Evolutionary conservation across 106 monocot species (phyloP).

Genomic region (Posidonia australis): DNA sequence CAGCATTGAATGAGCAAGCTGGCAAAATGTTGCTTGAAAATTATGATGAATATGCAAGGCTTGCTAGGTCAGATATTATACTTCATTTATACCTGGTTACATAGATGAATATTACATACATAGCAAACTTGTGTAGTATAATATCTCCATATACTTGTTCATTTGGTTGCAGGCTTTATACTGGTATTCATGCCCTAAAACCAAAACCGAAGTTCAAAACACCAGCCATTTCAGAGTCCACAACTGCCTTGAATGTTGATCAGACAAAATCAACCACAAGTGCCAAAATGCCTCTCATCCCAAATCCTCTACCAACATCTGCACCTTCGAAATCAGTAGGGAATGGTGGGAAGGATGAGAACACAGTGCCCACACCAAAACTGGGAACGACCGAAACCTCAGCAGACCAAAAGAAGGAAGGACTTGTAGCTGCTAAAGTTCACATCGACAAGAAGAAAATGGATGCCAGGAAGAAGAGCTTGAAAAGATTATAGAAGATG

Average conservation of each 20-base stretch:
- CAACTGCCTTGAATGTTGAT: conserved; percentile 59
- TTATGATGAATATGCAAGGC: conserved; percentile 78
- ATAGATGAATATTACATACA: too few relatives aligned
- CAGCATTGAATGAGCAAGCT: conserved; percentile 92
- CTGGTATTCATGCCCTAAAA: conserved; percentile 79
- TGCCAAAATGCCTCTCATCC: conserved; percentile 17
- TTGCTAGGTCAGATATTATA: conserved; percentile 46
- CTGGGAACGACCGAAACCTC: background rate
- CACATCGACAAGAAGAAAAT: conserved; percentile 62
- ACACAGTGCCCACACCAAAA: conserved; percentile 13
- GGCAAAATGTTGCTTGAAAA: conserved; percentile 93
- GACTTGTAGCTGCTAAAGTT: conserved; percentile 16
- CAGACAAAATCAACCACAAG: conserved; percentile 22
- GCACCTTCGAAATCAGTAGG: conserved; percentile 16
- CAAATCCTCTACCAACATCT: conserved; percentile 7
- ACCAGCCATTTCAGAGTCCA: conserved; percentile 73
- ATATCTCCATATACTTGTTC: too few relatives aligned
- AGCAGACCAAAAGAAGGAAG: conserved; percentile 58
- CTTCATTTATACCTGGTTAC: too few relatives aligned
- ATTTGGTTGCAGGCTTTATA: conserved; percentile 31
- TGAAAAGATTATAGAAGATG: conserved; percentile 55
- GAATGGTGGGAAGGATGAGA: conserved; percentile 33
- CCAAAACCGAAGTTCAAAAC: conserved; percentile 50
- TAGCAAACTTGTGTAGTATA: too few relatives aligned
- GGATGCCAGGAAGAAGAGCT: conserved; percentile 75